These are phyloP conservation scores for Metschnikowia koreensis DNA, from an alignment of 805 yeast genomes.

Conservation along the genomic window DNA sequence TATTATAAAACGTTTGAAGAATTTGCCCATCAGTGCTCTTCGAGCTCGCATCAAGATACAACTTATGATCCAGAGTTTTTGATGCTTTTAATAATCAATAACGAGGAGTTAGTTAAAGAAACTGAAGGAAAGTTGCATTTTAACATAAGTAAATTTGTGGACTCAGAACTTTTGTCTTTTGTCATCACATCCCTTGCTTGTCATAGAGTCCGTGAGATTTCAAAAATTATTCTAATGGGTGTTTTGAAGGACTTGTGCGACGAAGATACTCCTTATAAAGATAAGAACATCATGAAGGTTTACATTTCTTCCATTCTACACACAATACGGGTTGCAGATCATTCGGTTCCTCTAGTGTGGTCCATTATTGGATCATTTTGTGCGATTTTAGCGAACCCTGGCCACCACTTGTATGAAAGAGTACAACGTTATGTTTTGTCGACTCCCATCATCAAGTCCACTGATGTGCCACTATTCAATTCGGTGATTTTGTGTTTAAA, in stretches of 20 bases:
- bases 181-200: constrained; percentile 48
- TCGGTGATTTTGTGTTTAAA: constrained; percentile 29
- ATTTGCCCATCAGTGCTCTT: constrained; percentile 4
- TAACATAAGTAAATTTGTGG: constrained; percentile 56
- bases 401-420: constrained; percentile 71
- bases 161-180: constrained; percentile 53
- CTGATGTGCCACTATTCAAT: constrained; percentile 47
- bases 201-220: constrained; percentile 29
- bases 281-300: constrained; percentile 52
- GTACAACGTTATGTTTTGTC: constrained; percentile 63
- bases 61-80: constrained; percentile 73
- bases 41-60: constrained; percentile 22
- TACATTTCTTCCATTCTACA: constrained; percentile 48
- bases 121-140: constrained; percentile 30
- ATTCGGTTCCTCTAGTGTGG: constrained; percentile 36
- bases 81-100: constrained; percentile 57
- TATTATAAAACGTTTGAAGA: constrained; percentile 5
- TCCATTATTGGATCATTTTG: constrained; percentile 53
- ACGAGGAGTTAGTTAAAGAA: constrained; percentile 55
- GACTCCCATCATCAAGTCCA: constrained; percentile 44
- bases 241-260: constrained; percentile 41
- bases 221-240: constrained; percentile 45
- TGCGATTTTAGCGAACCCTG: constrained; percentile 63
- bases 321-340: constrained; percentile 26
- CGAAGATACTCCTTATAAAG: constrained; percentile 45